phyloP scores from a whole-genome alignment of 2,329 filamentous ascomycete genomes.

The Talaromyces sp. region DNA sequence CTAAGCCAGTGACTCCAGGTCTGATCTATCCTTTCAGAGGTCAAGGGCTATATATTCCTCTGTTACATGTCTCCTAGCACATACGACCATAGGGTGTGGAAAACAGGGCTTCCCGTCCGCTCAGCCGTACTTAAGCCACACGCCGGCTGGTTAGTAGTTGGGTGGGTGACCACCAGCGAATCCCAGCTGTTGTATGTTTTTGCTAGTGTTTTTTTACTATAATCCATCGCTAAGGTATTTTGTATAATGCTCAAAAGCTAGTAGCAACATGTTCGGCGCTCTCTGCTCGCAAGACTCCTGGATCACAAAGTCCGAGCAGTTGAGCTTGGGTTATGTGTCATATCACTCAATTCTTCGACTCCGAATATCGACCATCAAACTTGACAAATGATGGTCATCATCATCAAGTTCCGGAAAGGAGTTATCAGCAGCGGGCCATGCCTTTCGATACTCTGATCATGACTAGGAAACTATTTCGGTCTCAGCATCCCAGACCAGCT shows the following conservation, averaged over 20 bases:
- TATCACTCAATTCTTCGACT: no score
- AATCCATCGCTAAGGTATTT: no score
- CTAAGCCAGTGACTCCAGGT: no score
- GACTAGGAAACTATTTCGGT: background rate
- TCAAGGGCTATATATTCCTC: background rate
- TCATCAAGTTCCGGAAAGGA: no score
- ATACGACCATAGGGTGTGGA: background rate
- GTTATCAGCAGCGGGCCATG: background rate
- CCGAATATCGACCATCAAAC: no score
- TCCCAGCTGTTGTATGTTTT: background rate
- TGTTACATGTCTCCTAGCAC: background rate
- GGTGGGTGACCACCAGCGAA: background rate
- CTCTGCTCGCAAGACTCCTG: no score
- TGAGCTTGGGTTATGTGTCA: no score
- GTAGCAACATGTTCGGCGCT: no score
- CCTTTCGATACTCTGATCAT: background rate
- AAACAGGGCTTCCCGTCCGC: background rate
- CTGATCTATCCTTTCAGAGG: no score
- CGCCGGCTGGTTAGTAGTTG: background rate
- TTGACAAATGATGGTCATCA: no score
- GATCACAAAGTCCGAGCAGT: no score
- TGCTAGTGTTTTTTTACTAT: background rate
- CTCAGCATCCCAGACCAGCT: slow-evolving; percentile 14
- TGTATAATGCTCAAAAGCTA: no score
- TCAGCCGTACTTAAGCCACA: background rate